Evolutionary conservation across 1,284 basidiomycete genomes (phyloP).

Genomic region (Sanguinoderma infundibulare): DNA sequence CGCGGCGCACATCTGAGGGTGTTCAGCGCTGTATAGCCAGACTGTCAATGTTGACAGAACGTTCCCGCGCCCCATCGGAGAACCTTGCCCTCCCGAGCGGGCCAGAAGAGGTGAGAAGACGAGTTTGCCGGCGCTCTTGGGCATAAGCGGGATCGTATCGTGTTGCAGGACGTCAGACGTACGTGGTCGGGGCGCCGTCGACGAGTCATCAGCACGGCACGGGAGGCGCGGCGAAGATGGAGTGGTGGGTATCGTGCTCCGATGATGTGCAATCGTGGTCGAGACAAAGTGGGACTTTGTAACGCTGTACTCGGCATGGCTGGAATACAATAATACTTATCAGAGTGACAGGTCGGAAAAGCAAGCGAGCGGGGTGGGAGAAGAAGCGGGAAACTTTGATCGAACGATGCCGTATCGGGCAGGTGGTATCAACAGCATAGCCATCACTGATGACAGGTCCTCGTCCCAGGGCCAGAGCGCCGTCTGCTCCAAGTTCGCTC

Average conservation of each 20-base stretch:
- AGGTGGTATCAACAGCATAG: constrained; percentile 18
- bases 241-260: constrained; percentile 27
- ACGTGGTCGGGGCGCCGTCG: not conserved
- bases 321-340: too few relatives aligned
- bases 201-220: not conserved
- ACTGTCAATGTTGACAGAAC: constrained; percentile 1
- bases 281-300: not conserved
- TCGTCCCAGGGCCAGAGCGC: constrained; percentile 1
- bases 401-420: constrained; percentile 4
- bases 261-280: constrained; percentile 5
- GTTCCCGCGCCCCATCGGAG: constrained; percentile 8
- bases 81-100: not conserved
- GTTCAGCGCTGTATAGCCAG: not conserved
- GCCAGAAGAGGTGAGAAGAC: not conserved
- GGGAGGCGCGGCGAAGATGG: constrained; percentile 1
- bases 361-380: not conserved
- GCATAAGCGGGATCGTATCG: not conserved
- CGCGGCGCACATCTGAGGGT: not conserved
- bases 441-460: constrained; percentile 16
- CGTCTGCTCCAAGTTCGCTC: constrained; percentile 10
- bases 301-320: too few relatives aligned
- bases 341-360: too few relatives aligned
- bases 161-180: not conserved
- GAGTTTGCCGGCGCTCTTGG: not conserved
- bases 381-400: constrained; percentile 7